phyloP scores from a whole-genome alignment of 1,284 basidiomycete genomes.

The Malassezia sp. region DNA sequence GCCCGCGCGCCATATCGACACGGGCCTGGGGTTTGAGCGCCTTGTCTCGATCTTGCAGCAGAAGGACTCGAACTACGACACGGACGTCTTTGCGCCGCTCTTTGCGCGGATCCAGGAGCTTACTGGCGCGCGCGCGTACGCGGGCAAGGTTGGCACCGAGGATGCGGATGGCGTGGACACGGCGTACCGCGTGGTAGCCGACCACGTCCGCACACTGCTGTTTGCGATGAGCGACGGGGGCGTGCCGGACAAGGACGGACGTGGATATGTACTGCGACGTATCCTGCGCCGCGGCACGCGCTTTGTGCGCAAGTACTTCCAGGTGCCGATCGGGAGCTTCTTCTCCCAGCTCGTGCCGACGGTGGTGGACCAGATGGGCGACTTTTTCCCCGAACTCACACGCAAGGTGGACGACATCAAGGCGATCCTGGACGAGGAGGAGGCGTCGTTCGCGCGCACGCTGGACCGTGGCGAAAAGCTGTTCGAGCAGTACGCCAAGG shows the following conservation, averaged over 20 bases:
- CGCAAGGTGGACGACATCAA: slow-evolving; percentile 75
- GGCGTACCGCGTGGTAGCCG: slow-evolving; percentile 90
- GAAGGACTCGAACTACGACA: slow-evolving; percentile 91
- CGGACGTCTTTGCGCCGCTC: slow-evolving; percentile 82
- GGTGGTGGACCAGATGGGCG: slow-evolving; percentile 76
- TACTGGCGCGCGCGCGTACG: slow-evolving; percentile 74
- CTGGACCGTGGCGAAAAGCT: slow-evolving; percentile 92
- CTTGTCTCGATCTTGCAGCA: slow-evolving; percentile 87
- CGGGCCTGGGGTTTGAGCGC: slow-evolving; percentile 97
- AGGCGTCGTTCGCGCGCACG: slow-evolving; percentile 89
- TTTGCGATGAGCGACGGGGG: slow-evolving; percentile 94
- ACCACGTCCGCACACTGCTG: slow-evolving; percentile 88
- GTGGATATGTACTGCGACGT: slow-evolving; percentile 86
- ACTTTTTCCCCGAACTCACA: slow-evolving; percentile 83
- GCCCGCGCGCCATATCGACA: slow-evolving; percentile 91
- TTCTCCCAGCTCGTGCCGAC: slow-evolving; percentile 85
- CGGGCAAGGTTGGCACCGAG: slow-evolving; percentile 81
- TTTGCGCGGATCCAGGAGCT: slow-evolving; percentile 79
- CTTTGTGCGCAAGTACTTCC: slow-evolving; percentile 89
- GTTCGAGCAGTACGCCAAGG: slow-evolving; percentile 77
- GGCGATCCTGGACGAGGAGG: slow-evolving; percentile 93
- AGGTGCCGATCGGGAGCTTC: slow-evolving; percentile 84
- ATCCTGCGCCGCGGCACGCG: slow-evolving; percentile 84
- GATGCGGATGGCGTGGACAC: slow-evolving; percentile 91
- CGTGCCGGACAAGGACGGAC: slow-evolving; percentile 85